Conservation (phyloP, 2,329 filamentous ascomycete species). For the Arthrobotrys musiformis region DNA sequence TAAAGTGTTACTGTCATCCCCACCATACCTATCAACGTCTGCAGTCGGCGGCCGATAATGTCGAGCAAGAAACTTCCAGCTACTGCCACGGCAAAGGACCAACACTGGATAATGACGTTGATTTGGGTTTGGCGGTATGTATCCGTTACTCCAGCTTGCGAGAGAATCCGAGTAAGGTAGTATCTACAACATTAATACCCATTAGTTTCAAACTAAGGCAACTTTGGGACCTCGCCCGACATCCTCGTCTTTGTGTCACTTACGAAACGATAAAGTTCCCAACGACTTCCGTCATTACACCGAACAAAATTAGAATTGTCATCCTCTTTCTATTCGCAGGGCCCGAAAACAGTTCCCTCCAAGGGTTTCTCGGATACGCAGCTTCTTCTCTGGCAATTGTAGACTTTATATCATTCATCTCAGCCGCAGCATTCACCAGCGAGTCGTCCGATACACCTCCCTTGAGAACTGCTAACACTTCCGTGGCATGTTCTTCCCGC, state of each 20-base stretch:
- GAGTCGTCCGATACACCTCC: slow-evolving; percentile 53
- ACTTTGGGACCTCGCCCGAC: not conserved
- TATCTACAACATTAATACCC: slow-evolving; percentile 47
- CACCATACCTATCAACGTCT: slow-evolving; percentile 59
- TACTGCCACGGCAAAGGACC: slow-evolving; percentile 61
- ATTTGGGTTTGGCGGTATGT: slow-evolving; percentile 60
- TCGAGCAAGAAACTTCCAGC: slow-evolving; percentile 62
- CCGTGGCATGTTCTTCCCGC: slow-evolving; percentile 46
- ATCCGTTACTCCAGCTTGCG: slow-evolving; percentile 60
- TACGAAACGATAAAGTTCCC: slow-evolving; percentile 61
- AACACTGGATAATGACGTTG: slow-evolving; percentile 62
- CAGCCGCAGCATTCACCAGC: slow-evolving; percentile 52
- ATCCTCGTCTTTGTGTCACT: not conserved
- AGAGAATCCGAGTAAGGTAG: slow-evolving; percentile 60
- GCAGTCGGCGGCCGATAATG: slow-evolving; percentile 61
- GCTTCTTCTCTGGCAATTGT: slow-evolving; percentile 59
- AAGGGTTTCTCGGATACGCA: slow-evolving; percentile 59
- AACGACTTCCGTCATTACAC: slow-evolving; percentile 57
- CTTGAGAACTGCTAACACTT: slow-evolving; percentile 55
- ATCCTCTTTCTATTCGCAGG: slow-evolving; percentile 59
- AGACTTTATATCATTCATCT: slow-evolving; percentile 57
- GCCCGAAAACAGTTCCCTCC: slow-evolving; percentile 59
- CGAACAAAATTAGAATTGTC: slow-evolving; percentile 59
- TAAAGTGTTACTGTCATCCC: slow-evolving; percentile 59
- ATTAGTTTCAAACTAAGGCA: not conserved